Evolutionary conservation across 257 asterid genomes (phyloP), one percentile per base, ranked within the genome.

Genomic region (Nicotiana paniculata): DNA sequence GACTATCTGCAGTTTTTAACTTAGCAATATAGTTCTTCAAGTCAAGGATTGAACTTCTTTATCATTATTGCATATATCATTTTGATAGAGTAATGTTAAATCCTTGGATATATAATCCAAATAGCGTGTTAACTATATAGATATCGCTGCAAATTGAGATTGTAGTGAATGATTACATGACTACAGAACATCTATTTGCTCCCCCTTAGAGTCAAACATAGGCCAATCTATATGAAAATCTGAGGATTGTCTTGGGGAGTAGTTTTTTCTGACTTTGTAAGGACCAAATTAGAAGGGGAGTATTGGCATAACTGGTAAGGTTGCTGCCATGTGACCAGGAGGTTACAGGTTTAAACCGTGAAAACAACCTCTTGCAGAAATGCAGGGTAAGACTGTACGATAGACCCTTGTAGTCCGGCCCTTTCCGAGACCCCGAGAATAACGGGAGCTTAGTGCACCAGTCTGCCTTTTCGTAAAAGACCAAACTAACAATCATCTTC

Each of bases 1-100:
- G 75, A 33, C 54, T 48, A 82, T 72, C 81, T 72, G 84, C 76
- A 82, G 26, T 17, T 82, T 26, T 72, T 16, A 59, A 72, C 48
- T 43, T 51, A 26, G 81, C 54, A 65, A 55, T 82, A 28, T 70
- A 72, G 62, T 72, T 82, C 63, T 82, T 72, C n/a, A 57, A 57
- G 69, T 64, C 48, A 81, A 54, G 28, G 61, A 35, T 57, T 53
- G 43, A 33, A 69, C 76, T 58, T 68, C 59, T 35, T 68, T 32
- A 35, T 81, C 77, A 43, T 70, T 10, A 46, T 24, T 3, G 2
- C 15, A 1, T 26, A 3, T 53, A 46, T 43, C 26, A 10, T 74
- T 61, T 48, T 72, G 59, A 37, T 72, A 43, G 13, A 51, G 55
- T 51, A 51, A 51, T 51, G 4, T 51, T 51, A 51, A 17, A 51